Evolutionary conservation across 139 green algal species (phyloP), one percentile per base, ranked within the genome.

Genomic region (Spirogloea muscicola): DNA sequence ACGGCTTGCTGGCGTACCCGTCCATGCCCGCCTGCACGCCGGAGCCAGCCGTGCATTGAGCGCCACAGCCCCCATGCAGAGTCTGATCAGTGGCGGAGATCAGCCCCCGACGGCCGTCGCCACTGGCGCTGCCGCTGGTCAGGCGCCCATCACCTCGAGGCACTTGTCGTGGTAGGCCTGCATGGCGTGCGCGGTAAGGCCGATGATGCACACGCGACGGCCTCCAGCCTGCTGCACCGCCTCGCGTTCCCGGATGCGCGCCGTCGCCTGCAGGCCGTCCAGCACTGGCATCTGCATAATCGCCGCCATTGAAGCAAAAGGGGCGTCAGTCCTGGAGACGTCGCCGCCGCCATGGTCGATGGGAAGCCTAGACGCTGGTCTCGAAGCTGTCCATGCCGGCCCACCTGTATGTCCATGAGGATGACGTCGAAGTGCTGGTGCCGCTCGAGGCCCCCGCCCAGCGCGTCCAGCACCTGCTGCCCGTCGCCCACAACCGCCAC

Each of bases 331-430:
- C n/a, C n/a, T n/a, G n/a, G n/a, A n/a, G n/a, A n/a, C n/a, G n/a
- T n/a, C n/a, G n/a, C n/a, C n/a, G n/a, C n/a, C n/a, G n/a, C n/a
- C n/a, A n/a, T n/a, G n/a, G n/a, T n/a, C n/a, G n/a, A n/a, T n/a
- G n/a, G n/a, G n/a, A n/a, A n/a, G n/a, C n/a, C n/a, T n/a, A n/a
- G n/a, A n/a, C n/a, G n/a, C n/a, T n/a, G n/a, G n/a, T n/a, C n/a
- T n/a, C n/a, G n/a, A n/a, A n/a, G n/a, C n/a, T n/a, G n/a, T n/a
- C n/a, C n/a, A 52, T 21, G 2, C 62, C 1, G 31, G 43, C 41
- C 1, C 66, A 74, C 48, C 66, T 74, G 66, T 27, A 44, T 41
- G 52, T 76, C 67, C 67, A 76, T 76, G 67, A 76, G 67, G 27
- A 76, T 40, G 49, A 66, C 38, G 31, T 76, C 67, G 34, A 61